Conservation (phyloP, 2,329 filamentous ascomycete genomes). For the Aspergillaceae sp. region DNA sequence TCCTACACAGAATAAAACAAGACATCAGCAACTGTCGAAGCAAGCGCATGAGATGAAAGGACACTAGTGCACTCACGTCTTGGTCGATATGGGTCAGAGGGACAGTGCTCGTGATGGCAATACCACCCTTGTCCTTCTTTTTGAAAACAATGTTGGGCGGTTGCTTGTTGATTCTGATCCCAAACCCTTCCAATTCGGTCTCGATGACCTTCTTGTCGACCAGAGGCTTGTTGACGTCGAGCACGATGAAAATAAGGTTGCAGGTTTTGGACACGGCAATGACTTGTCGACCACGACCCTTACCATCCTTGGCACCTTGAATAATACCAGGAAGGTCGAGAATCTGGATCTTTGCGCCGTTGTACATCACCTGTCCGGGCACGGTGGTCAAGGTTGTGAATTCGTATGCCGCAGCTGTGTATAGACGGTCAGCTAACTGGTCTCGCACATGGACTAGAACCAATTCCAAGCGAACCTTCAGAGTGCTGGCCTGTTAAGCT, state of each 20-base stretch:
- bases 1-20: slow-evolving; percentile 42
- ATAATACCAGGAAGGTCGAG: slow-evolving; percentile 98
- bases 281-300: slow-evolving; percentile 93
- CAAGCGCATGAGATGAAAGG: background rate
- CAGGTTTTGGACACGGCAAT: slow-evolving; percentile 99
- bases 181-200: slow-evolving; percentile 89
- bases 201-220: slow-evolving; percentile 97
- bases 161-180: slow-evolving; percentile 93
- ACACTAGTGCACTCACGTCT: slow-evolving; percentile 43
- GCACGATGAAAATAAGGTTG: slow-evolving; percentile 95
- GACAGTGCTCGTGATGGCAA: slow-evolving; percentile 92
- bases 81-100: slow-evolving; percentile 86
- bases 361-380: slow-evolving; percentile 90
- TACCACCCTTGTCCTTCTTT: slow-evolving; percentile 98
- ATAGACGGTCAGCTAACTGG: slow-evolving; percentile 2
- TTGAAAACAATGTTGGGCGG: slow-evolving; percentile 98
- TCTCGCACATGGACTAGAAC: background rate
- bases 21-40: slow-evolving; percentile 6
- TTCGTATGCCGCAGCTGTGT: slow-evolving; percentile 77
- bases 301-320: slow-evolving; percentile 94
- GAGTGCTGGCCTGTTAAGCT: slow-evolving; percentile 91
- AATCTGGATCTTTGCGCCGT: slow-evolving; percentile 95
- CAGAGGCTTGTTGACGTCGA: slow-evolving; percentile 96
- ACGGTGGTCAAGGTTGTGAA: slow-evolving; percentile 98
- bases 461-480: slow-evolving; percentile 46